These are phyloP conservation scores for Cornus suecica DNA, from an alignment of 148 eudicot species.

Conservation along the genomic window DNA sequence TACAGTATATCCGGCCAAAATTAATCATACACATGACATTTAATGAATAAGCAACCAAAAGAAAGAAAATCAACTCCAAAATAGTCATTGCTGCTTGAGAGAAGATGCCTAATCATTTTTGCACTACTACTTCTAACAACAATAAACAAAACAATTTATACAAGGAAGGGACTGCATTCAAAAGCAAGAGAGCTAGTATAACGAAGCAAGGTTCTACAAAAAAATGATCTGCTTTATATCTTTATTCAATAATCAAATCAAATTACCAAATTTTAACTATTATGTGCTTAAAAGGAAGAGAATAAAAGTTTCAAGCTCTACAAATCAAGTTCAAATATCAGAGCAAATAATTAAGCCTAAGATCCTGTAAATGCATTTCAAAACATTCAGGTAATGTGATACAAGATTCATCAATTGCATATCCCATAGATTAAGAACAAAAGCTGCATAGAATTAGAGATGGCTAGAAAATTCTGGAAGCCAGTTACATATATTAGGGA, in stretches of 20 bases:
- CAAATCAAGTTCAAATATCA: neutral
- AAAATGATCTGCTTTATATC: conserved; percentile 1
- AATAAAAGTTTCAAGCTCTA: neutral
- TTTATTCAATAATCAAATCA: neutral
- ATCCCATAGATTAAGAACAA: neutral
- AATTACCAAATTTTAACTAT: neutral
- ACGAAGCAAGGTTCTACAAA: neutral
- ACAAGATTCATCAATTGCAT: neutral
- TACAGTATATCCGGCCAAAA: conserved; percentile 22
- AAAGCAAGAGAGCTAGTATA: neutral
- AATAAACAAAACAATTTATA: neutral
- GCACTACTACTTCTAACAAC: neutral
- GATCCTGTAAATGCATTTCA: neutral
- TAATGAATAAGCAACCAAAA: neutral
- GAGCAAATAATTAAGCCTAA: neutral
- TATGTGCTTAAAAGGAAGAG: neutral
- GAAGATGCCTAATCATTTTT: neutral
- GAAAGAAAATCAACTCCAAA: conserved; percentile 13
- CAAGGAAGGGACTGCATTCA: neutral
- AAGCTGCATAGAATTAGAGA: neutral
- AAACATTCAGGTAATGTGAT: neutral
- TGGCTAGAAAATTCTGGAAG: neutral
- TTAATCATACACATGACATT: conserved; percentile 2
- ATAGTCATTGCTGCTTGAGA: neutral
- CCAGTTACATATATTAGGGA: neutral